Evolutionary conservation across 495 filamentous ascomycete genomes (phyloP).

Genomic region (Neurospora sp.): DNA sequence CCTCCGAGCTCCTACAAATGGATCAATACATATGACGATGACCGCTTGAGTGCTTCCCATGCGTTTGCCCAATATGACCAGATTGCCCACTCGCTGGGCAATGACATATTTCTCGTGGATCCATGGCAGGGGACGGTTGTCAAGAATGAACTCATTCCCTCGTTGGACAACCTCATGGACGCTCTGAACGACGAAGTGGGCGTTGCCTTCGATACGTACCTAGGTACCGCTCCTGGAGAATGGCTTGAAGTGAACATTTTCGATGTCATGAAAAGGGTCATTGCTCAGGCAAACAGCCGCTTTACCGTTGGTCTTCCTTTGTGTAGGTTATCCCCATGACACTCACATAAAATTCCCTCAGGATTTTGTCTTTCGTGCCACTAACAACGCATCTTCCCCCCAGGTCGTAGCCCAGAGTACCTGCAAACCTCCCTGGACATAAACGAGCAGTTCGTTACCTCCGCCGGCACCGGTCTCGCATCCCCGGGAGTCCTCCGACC

Average conservation of each 20-base stretch:
- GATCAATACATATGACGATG: conserved; percentile 12
- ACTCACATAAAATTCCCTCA: too few relatives aligned
- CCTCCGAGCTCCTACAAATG: conserved; percentile 11
- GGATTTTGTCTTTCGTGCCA: conserved; percentile 19
- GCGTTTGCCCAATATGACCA: conserved; percentile 6
- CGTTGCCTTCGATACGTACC: conserved; percentile 10
- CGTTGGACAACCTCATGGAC: conserved; percentile 9
- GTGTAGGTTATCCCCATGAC: conserved; percentile 3
- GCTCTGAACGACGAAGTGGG: conserved; percentile 14
- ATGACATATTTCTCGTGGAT: conserved; percentile 2
- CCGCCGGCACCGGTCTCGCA: background rate
- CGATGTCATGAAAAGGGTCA: conserved; percentile 20
- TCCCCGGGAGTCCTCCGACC: background rate
- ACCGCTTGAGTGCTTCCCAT: conserved; percentile 3
- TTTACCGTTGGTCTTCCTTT: conserved; percentile 25
- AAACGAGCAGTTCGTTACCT: background rate
- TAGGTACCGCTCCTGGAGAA: conserved; percentile 6
- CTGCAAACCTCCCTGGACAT: background rate
- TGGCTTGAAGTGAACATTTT: conserved; percentile 17
- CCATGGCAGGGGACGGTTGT: conserved; percentile 11
- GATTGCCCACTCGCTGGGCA: conserved; percentile 8
- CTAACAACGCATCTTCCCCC: background rate
- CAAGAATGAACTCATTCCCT: conserved; percentile 14
- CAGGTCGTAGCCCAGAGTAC: background rate
- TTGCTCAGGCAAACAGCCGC: conserved; percentile 25